Evolutionary conservation across 306 rosid species (phyloP).

Genomic region (Cicer judaicum): DNA sequence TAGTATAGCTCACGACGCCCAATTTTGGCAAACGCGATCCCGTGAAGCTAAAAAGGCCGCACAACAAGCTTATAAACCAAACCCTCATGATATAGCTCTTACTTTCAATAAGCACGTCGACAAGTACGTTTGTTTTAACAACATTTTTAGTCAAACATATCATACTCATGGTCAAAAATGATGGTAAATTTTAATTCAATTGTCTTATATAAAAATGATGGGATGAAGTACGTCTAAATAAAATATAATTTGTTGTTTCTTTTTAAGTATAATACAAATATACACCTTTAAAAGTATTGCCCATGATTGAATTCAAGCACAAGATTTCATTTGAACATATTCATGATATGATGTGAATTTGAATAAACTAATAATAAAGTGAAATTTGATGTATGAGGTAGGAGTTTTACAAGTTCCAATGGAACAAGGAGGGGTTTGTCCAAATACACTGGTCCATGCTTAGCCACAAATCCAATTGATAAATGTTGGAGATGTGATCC

Average conservation of each 20-base stretch:
- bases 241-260: no score
- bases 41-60: constrained; percentile 47
- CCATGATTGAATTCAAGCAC: background rate
- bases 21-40: constrained; percentile 51
- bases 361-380: background rate
- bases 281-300: background rate
- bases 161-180: no score
- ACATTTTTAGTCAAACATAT: no score
- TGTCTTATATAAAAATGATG: no score
- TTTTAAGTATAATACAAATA: no score
- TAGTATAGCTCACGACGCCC: constrained; percentile 49
- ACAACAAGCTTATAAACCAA: constrained; percentile 35
- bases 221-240: no score
- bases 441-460: constrained; percentile 41
- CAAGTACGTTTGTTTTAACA: constrained; percentile 33
- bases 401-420: constrained; percentile 39
- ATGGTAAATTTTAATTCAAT: no score
- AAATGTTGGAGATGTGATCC: constrained; percentile 62
- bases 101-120: constrained; percentile 47
- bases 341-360: background rate
- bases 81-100: constrained; percentile 41
- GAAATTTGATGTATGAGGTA: constrained; percentile 1
- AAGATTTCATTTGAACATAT: background rate
- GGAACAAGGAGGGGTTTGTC: constrained; percentile 45
- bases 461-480: constrained; percentile 58